Conservation (phyloP, 441 rosid species). For the Erodium trifolium region DNA sequence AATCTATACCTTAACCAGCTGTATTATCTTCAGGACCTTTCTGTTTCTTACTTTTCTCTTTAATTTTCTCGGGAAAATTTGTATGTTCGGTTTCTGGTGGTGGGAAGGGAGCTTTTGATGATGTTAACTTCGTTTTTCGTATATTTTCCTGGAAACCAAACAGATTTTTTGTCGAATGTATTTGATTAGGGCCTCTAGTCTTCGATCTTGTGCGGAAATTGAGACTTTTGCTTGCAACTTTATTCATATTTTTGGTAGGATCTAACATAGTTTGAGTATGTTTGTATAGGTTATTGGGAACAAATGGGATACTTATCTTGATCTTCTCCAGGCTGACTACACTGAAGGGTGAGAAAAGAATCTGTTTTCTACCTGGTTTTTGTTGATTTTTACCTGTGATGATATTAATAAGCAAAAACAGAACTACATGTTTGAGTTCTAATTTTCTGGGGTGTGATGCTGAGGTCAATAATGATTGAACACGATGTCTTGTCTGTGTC, state of each 20-base stretch:
- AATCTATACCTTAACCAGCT: background rate
- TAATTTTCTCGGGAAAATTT: background rate
- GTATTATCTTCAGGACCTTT: background rate
- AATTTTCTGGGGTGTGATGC: background rate
- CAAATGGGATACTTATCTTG: constrained; percentile 90
- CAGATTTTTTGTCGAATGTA: background rate
- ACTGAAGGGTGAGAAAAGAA: constrained; percentile 59
- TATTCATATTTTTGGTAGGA: background rate
- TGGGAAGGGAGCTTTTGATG: background rate
- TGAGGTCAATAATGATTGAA: background rate
- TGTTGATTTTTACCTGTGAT: background rate
- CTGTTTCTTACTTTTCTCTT: background rate
- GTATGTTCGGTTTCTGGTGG: too few relatives aligned
- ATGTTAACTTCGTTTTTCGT: background rate
- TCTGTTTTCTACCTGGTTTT: background rate
- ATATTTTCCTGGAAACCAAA: background rate
- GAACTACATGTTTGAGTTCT: background rate
- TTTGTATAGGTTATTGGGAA: constrained; percentile 70
- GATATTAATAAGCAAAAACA: background rate
- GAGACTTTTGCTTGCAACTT: background rate
- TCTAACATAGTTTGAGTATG: background rate
- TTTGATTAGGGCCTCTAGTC: background rate
- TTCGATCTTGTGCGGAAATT: background rate
- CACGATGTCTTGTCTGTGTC: background rate
- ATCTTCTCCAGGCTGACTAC: constrained; percentile 87